A percentile compares a stretch with the other conserved stretches of the same genome.
phyloP scores from a whole-genome alignment of 208 protist genomes.

The Trypanosoma lewisi region DNA sequence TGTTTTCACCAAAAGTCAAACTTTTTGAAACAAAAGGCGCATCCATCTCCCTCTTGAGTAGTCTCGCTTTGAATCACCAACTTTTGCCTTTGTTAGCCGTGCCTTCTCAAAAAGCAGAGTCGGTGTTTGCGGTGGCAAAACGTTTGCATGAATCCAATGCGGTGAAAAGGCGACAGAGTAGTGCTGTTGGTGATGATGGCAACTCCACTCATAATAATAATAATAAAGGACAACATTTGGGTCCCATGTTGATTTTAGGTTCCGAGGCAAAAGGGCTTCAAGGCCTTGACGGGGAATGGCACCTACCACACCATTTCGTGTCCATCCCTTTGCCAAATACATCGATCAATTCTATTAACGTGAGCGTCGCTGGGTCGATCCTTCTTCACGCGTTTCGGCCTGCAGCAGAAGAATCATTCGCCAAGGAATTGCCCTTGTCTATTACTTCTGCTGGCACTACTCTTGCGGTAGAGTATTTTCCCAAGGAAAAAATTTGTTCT shows the following conservation, averaged over 20 bases:
- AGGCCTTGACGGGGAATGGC: conserved; percentile 50
- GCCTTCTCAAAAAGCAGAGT: conserved; percentile 63
- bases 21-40: conserved; percentile 37
- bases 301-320: conserved; percentile 52
- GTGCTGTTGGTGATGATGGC: not conserved
- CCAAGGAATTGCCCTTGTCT: conserved; percentile 3
- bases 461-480: no score
- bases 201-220: not conserved
- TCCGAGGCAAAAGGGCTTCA: conserved; percentile 72
- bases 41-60: conserved; percentile 47
- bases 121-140: conserved; percentile 72
- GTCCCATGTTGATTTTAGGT: conserved; percentile 75
- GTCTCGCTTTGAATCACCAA: conserved; percentile 54
- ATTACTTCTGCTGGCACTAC: no score
- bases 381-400: conserved; percentile 72
- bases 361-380: conserved; percentile 74
- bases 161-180: not conserved
- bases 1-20: conserved; percentile 50
- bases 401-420: conserved; percentile 45
- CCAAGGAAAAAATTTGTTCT: no score
- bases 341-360: conserved; percentile 76
- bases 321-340: conserved; percentile 71
- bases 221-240: conserved; percentile 18
- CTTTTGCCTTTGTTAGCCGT: conserved; percentile 75
- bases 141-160: conserved; percentile 54